Evolutionary conservation across 257 asterid species (phyloP), one percentile per base, ranked within the genome.

Genomic region (Salvia rosmarinus): DNA sequence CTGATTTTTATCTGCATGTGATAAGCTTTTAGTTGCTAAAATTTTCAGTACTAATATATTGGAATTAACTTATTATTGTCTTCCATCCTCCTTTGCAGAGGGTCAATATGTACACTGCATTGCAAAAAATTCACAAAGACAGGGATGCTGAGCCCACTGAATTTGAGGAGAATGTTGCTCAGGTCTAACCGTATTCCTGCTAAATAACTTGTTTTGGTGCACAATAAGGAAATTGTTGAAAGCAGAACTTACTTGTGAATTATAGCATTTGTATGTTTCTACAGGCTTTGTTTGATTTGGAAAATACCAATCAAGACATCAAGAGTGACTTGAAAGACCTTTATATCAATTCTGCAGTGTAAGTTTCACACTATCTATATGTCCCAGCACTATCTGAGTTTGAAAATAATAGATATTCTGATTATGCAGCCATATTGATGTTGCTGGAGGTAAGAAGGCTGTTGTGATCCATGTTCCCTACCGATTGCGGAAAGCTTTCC

Each of bases 401-500:
- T 52, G 66, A 46, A 50, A 3, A 7, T 76, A 44, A 81, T 50
- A 1, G 23, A 8, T 50, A 8, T n/a, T 2, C 64, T 21, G 13
- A 44, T 73, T 73, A 35, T 54, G 73, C 85, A 92, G 96, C 50
- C 96, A 88, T 82, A 43, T 92, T 76, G 96, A 90, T 79, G 86
- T 90, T 10, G 72, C 95, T 51, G 96, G 91, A 55, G 84, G 77
- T 79, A 84, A 86, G 88, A 92, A 92, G 70, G 96, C 98, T 64
- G 96, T 88, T 70, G 96, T 92, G 61, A 86, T 92, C 74, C 96
- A 90, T 32, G 98, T 88, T 21, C 96, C 98, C 9, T 92, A 84
- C 62, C 83, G 98, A 55, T 44, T 92, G 86, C 73, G 96, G 75
- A 92, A 92, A 75, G 77, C 91, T 62, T 92, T 89, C 90, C 96